These are phyloP conservation scores for Escovopsis sp. DNA, from an alignment of 2,329 filamentous ascomycete species.

Conservation along the genomic window DNA sequence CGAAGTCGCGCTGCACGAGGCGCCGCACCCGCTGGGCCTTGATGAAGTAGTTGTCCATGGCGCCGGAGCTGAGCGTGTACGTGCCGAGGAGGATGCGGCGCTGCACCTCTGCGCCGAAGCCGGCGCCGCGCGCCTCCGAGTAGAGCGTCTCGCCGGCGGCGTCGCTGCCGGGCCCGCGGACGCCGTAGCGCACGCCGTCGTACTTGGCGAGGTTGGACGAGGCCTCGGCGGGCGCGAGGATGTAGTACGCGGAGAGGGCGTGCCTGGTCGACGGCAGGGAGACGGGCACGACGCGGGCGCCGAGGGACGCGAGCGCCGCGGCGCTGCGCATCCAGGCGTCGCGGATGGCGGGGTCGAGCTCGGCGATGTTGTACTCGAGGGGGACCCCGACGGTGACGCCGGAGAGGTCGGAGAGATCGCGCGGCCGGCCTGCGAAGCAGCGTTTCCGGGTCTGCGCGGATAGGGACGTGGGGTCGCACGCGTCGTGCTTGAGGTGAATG, in stretches of 20 bases:
- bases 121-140: constrained; percentile 54
- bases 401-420: constrained; percentile 13
- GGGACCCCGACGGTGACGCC: constrained; percentile 41
- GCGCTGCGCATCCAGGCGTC: constrained; percentile 54
- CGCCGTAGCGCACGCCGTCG: constrained; percentile 87
- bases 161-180: constrained; percentile 35
- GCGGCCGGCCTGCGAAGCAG: constrained; percentile 20
- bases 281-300: constrained; percentile 59
- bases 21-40: constrained; percentile 80
- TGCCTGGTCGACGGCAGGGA: constrained; percentile 72
- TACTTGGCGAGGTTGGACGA: constrained; percentile 95
- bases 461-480: constrained; percentile 62
- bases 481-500: constrained; percentile 43
- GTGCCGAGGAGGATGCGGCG: constrained; percentile 78
- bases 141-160: constrained; percentile 54
- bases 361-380: constrained; percentile 75
- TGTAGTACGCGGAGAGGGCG: constrained; percentile 85
- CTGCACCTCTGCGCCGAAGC: constrained; percentile 75
- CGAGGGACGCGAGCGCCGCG: constrained; percentile 41
- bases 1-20: constrained; percentile 75
- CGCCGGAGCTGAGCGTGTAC: constrained; percentile 77
- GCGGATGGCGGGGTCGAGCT: constrained; percentile 57
- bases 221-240: constrained; percentile 88
- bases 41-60: constrained; percentile 93
- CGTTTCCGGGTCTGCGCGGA: constrained; percentile 37